A percentile compares a stretch with the other conserved stretches of the same genome.
Evolutionary conservation across 495 filamentous ascomycete species (phyloP).

Genomic region (Hypoxylon lenormandii): DNA sequence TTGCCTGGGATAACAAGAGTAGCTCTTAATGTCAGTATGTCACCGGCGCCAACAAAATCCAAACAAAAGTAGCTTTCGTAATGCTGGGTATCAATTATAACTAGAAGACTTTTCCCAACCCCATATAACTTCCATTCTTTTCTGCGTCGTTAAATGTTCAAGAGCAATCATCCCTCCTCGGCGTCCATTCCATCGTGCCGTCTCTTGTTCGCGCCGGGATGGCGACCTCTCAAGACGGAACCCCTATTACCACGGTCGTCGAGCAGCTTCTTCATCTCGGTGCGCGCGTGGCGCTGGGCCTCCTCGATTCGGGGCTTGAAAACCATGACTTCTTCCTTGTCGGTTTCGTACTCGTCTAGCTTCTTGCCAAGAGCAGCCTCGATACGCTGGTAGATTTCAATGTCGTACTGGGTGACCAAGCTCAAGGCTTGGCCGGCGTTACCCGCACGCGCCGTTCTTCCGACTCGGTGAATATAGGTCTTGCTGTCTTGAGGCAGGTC

Average conservation of each 20-base stretch:
- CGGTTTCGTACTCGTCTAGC: conserved; percentile 72
- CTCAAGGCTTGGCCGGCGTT: conserved; percentile 84
- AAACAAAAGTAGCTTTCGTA: conserved; percentile 3
- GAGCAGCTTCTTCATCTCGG: conserved; percentile 83
- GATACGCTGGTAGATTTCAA: conserved; percentile 86
- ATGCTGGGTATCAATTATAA: conserved; percentile 26
- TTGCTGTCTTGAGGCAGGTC: conserved; percentile 83
- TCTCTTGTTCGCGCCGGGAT: conserved; percentile 63
- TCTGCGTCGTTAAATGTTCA: background rate
- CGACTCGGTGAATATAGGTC: conserved; percentile 95
- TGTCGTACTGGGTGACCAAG: conserved; percentile 89
- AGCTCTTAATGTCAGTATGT: too few relatives aligned
- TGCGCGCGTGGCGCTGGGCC: conserved; percentile 83
- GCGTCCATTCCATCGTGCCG: conserved; percentile 83
- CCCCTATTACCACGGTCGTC: conserved; percentile 79
- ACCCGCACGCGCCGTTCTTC: conserved; percentile 90
- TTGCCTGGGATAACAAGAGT: too few relatives aligned
- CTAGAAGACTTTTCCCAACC: background rate
- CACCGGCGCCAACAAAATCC: too few relatives aligned
- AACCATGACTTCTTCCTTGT: conserved; percentile 89
- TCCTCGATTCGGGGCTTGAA: conserved; percentile 81
- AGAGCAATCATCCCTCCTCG: conserved; percentile 71
- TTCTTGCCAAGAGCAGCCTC: conserved; percentile 84
- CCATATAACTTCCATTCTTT: background rate
- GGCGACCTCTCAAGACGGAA: conserved; percentile 67